phyloP scores from a whole-genome alignment of 371 early-diverging fungal species.

The Mucor velutinosus region DNA sequence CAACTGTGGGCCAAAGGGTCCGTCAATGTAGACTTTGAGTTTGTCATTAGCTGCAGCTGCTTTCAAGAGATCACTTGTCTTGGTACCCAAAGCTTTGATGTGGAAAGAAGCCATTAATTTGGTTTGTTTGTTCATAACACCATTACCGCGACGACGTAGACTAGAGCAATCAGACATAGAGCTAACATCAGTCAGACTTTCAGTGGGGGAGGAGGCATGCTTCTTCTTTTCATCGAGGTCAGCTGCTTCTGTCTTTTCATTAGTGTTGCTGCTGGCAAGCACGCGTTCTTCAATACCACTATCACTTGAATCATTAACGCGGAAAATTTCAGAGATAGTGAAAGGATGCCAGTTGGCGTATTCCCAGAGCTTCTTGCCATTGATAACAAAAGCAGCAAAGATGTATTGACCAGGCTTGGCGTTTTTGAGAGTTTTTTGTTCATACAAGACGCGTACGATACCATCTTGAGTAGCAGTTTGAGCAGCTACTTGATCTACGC shows the following conservation, averaged over 20 bases:
- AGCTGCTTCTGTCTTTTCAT: neutral
- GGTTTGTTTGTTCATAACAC: slow-evolving; percentile 1
- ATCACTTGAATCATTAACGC: slow-evolving; percentile 7
- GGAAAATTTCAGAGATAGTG: slow-evolving; percentile 46
- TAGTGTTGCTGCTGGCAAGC: neutral
- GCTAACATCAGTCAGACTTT: neutral
- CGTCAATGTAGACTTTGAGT: slow-evolving; percentile 38
- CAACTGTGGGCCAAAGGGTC: slow-evolving; percentile 43
- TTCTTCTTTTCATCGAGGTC: neutral
- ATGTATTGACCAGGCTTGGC: slow-evolving; percentile 49
- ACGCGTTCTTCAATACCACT: slow-evolving; percentile 15
- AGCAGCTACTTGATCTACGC: slow-evolving; percentile 22
- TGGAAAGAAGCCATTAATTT: slow-evolving; percentile 33
- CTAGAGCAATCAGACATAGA: slow-evolving; percentile 16
- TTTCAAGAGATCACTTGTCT: slow-evolving; percentile 24
- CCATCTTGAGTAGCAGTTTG: slow-evolving; percentile 30
- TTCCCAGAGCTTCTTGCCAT: slow-evolving; percentile 22
- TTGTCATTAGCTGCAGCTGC: slow-evolving; percentile 5
- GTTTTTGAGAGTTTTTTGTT: slow-evolving; percentile 21
- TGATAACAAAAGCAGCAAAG: slow-evolving; percentile 36
- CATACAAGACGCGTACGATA: slow-evolving; percentile 36
- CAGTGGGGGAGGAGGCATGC: neutral
- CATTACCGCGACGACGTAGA: slow-evolving; percentile 26
- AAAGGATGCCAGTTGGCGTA: slow-evolving; percentile 50
- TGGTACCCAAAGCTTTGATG: slow-evolving; percentile 43